Evolutionary conservation across 805 yeast species (phyloP).

Genomic region (Kuraishia molischiana): DNA sequence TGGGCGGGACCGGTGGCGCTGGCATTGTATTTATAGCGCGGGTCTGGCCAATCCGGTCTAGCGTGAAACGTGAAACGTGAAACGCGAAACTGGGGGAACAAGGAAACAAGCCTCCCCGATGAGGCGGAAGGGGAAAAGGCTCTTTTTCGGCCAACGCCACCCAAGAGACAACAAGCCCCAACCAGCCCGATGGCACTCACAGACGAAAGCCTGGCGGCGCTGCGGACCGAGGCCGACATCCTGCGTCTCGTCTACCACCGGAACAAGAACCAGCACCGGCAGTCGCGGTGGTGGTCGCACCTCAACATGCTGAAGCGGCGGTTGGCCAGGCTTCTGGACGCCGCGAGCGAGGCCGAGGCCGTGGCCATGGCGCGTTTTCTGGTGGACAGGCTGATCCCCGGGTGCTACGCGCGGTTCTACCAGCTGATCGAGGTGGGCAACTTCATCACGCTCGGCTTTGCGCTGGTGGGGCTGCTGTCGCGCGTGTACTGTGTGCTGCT

Average conservation of each 20-base stretch:
- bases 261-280: conserved; percentile 67
- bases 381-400: conserved; percentile 26
- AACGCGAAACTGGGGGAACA: too few species aligned
- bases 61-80: background rate
- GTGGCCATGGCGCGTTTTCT: conserved; percentile 16
- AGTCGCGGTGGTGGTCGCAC: conserved; percentile 68
- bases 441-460: conserved; percentile 64
- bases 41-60: background rate
- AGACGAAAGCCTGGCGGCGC: conserved; percentile 4
- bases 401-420: conserved; percentile 52
- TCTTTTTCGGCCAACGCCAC: too few species aligned
- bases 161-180: too few species aligned
- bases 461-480: conserved; percentile 48
- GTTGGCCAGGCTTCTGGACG: conserved; percentile 28
- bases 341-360: conserved; percentile 6
- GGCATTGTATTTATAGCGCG: background rate
- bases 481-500: conserved; percentile 23
- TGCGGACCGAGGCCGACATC: conserved; percentile 42
- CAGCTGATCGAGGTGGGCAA: conserved; percentile 68
- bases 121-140: too few species aligned
- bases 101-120: too few species aligned
- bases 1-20: background rate
- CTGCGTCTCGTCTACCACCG: conserved; percentile 60
- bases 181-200: too few species aligned
- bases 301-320: conserved; percentile 55